Evolutionary conservation across 2,329 filamentous ascomycete species (phyloP), one percentile per base, ranked within the genome.

Genomic region (Zalaria obscura): DNA sequence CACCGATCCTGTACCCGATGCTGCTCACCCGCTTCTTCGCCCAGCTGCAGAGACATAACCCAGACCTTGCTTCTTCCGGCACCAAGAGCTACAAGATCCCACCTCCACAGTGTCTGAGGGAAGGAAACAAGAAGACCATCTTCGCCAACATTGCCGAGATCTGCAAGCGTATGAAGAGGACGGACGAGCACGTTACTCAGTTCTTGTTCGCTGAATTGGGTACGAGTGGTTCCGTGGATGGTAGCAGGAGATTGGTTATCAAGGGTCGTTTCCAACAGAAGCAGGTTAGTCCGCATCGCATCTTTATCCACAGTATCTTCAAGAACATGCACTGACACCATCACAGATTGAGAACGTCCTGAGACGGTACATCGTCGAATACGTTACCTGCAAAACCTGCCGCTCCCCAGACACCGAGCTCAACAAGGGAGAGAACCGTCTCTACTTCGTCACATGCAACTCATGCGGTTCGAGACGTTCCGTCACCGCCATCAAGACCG

Each of bases 41-140:
- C 59, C 82, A 93, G 52, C 78, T 98, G 49, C 80, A 91, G 65
- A 84, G 89, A 66, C 88, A 93, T 73, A 93, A 98, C 72, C 91
- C 91, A 54, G 91, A 98, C 62, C 82, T 96, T 57, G 81, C 89
- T 50, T 82, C 84, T 48, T 47, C 49, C 38, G 56, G 57, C 35
- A 84, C 79, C 61, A 91, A 87, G 74, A 93, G 83, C 66, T 98
- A 96, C 78, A 96, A 96, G 78, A 98, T 98, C 54, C 91, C 91
- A 40, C 91, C 91, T 40, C 91, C 91, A 39, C 91, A 98, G 72
- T 96, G 91, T 69, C 78, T 96, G 60, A 88, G 91, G 69, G 91
- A 98, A 87, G 91, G 91, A 63, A 98, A 98, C 79, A 93, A 94
- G 78, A 93, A 93, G 80, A 98, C 91, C 48, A 94, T 98, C 59